Percentiles rank a stretch among this genome's conserved stretches.
These are phyloP conservation scores for Metschnikowia kunwiensis DNA, from an alignment of 805 yeast genomes.

Conservation along the genomic window DNA sequence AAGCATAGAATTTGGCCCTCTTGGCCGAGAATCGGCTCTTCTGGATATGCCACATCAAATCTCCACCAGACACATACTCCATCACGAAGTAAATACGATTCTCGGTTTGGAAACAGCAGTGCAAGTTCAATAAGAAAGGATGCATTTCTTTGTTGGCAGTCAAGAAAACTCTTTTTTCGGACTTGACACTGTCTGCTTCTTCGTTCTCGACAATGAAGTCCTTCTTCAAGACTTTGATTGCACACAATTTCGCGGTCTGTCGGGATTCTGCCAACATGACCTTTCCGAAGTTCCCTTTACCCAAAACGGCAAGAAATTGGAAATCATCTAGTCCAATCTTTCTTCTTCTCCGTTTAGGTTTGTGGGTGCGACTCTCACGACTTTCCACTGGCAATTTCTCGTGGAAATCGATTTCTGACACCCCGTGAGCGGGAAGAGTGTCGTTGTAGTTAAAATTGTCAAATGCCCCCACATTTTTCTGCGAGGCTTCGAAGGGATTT, in stretches of 20 bases:
- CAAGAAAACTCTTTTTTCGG: slow-evolving; percentile 88
- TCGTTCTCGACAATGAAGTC: slow-evolving; percentile 94
- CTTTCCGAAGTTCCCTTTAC: slow-evolving; percentile 98
- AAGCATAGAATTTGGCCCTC: slow-evolving; percentile 96
- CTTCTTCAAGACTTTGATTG: slow-evolving; percentile 93
- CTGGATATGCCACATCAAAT: slow-evolving; percentile 98
- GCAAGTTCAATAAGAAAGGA: slow-evolving; percentile 87
- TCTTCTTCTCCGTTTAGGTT: slow-evolving; percentile 47
- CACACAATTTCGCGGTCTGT: slow-evolving; percentile 77
- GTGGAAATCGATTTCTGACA: background rate
- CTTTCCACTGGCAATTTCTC: slow-evolving; percentile 1
- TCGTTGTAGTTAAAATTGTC: slow-evolving; percentile 30
- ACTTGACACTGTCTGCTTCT: slow-evolving; percentile 91
- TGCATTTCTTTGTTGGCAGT: slow-evolving; percentile 84
- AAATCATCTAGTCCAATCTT: slow-evolving; percentile 93
- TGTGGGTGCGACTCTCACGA: slow-evolving; percentile 21
- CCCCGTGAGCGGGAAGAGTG: slow-evolving; percentile 1
- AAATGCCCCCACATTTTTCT: slow-evolving; percentile 10
- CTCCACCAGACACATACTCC: slow-evolving; percentile 98
- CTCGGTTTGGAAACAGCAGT: slow-evolving; percentile 96
- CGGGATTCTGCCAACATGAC: slow-evolving; percentile 96
- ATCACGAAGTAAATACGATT: slow-evolving; percentile 95
- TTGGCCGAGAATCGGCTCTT: slow-evolving; percentile 82
- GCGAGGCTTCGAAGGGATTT: slow-evolving; percentile 10
- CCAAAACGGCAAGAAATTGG: slow-evolving; percentile 88